These are phyloP conservation scores for Pseudopithomyces chartarum DNA, from an alignment of 2,329 filamentous ascomycete genomes.

Conservation along the genomic window DNA sequence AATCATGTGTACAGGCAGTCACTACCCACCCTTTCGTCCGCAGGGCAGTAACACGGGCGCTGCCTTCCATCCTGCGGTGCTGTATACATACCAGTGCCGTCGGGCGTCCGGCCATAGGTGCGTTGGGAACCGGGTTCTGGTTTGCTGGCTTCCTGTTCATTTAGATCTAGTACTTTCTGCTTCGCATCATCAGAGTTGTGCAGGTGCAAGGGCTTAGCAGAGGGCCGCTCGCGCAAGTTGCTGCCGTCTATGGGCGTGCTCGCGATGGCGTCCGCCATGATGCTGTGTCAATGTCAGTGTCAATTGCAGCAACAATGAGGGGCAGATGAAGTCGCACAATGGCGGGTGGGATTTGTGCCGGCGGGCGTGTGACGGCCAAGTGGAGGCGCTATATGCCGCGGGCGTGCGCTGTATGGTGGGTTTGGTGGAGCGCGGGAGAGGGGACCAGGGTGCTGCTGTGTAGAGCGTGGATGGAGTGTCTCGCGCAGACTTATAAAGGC, in stretches of 20 bases:
- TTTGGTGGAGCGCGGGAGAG: slow-evolving; percentile 17
- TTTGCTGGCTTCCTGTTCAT: slow-evolving; percentile 53
- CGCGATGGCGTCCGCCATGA: slow-evolving; percentile 32
- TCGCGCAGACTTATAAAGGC: background rate
- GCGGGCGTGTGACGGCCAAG: slow-evolving; percentile 25
- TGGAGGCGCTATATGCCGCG: slow-evolving; percentile 32
- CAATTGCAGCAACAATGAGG: slow-evolving; percentile 15
- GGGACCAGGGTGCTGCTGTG: slow-evolving; percentile 10
- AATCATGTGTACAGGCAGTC: slow-evolving; percentile 6
- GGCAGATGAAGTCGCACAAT: slow-evolving; percentile 21
- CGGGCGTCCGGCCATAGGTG: slow-evolving; percentile 88
- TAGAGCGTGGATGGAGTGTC: slow-evolving; percentile 6
- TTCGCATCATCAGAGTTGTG: slow-evolving; percentile 46
- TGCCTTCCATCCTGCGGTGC: background rate
- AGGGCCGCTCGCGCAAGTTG: slow-evolving; percentile 36
- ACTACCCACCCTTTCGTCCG: slow-evolving; percentile 1
- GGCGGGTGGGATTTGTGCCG: slow-evolving; percentile 1
- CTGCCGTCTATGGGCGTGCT: slow-evolving; percentile 30
- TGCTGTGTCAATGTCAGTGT: slow-evolving; percentile 12
- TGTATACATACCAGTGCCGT: slow-evolving; percentile 77
- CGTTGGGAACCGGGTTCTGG: slow-evolving; percentile 65
- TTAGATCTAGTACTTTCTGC: slow-evolving; percentile 55
- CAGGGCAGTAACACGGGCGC: background rate
- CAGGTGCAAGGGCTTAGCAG: slow-evolving; percentile 35
- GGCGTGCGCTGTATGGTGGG: slow-evolving; percentile 28